A percentile compares a stretch with the other conserved stretches of the same genome.
These are phyloP conservation scores for Xanthoceras sorbifolium DNA, from an alignment of 345 rosid genomes.

Conservation along the genomic window DNA sequence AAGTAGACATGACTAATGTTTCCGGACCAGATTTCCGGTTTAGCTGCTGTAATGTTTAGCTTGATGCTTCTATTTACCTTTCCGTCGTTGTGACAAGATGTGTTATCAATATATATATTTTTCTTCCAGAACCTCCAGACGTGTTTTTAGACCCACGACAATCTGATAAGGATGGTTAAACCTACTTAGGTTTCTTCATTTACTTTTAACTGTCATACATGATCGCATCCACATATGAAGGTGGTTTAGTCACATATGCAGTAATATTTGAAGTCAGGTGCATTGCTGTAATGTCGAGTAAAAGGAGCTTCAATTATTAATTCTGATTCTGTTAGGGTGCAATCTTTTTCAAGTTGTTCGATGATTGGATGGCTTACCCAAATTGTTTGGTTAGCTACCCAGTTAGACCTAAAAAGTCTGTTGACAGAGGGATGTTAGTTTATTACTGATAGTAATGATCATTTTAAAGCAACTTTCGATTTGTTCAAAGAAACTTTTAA, in stretches of 20 bases:
- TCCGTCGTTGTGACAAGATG: not conserved
- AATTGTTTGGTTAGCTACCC: no score
- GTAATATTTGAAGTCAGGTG: not conserved
- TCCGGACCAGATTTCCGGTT: not conserved
- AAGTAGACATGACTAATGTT: not conserved
- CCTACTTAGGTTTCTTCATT: not conserved
- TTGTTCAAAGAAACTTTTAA: no score
- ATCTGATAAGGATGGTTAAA: no score
- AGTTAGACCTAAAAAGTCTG: no score
- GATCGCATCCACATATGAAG: not conserved
- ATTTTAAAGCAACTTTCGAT: no score
- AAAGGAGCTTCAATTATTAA: not conserved
- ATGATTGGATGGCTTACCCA: no score
- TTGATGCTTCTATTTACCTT: not conserved
- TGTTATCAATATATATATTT: not conserved
- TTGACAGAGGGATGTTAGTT: no score
- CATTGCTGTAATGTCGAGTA: not conserved
- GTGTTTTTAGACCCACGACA: no score
- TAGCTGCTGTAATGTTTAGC: not conserved
- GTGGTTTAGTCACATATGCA: not conserved
- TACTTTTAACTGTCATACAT: not conserved
- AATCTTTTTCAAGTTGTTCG: no score
- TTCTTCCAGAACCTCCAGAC: not conserved
- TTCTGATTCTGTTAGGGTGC: no score
- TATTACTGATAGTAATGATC: no score